A percentile compares a stretch with the other conserved stretches of the same genome.
These are phyloP conservation scores for Chlamydomonas incerta DNA, from an alignment of 139 green algal genomes.

Conservation along the genomic window DNA sequence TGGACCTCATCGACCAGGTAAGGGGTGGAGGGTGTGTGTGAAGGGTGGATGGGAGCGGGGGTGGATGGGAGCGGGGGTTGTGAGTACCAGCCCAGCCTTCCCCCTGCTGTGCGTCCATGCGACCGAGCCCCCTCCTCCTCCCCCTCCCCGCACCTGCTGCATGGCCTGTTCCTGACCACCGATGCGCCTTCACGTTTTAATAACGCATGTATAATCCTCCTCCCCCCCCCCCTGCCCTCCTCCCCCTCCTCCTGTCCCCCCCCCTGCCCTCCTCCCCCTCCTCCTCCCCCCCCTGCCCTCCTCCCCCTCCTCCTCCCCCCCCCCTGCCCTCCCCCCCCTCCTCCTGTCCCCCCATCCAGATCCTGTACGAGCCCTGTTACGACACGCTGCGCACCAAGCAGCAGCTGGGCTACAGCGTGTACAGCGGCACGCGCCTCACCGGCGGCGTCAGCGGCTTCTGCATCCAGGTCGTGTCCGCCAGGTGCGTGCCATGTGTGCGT, in stretches of 20 bases:
- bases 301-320: background rate
- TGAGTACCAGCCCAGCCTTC: background rate
- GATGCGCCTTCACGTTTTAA: no score
- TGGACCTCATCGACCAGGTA: conserved; percentile 83
- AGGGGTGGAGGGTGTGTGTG: background rate
- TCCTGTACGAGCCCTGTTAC: conserved; percentile 85
- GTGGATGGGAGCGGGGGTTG: background rate
- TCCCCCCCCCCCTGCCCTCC: no score
- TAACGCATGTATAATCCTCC: no score
- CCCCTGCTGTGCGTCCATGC: no score
- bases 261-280: no score
- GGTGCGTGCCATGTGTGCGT: background rate
- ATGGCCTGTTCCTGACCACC: no score
- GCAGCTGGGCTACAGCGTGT: conserved; percentile 95
- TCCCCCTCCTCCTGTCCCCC: no score
- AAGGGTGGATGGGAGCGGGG: background rate
- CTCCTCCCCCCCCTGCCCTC: no score
- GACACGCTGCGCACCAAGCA: conserved; percentile 92
- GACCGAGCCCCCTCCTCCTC: no score
- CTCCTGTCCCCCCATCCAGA: conserved; percentile 45
- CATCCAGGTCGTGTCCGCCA: conserved; percentile 77
- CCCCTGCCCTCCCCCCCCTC: no score
- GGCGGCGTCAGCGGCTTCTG: conserved; percentile 89
- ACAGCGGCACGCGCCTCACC: conserved; percentile 81
- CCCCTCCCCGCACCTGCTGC: no score